A percentile compares a stretch with the other conserved stretches of the same genome.
Conservation (phyloP, 2,329 filamentous ascomycete species). For the Trichoderma sp. region DNA sequence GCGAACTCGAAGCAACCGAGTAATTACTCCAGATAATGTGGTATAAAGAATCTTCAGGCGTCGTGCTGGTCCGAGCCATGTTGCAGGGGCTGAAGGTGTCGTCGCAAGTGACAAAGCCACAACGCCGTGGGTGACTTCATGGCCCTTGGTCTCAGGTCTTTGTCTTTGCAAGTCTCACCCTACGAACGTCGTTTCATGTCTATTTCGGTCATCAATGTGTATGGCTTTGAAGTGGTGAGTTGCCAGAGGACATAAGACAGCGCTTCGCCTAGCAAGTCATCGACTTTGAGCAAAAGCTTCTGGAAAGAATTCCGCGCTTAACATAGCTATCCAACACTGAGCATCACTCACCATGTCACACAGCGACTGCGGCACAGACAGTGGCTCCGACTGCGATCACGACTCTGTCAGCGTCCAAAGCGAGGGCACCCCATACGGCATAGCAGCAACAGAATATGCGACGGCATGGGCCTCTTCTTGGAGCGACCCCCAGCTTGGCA, state of each 20-base stretch:
- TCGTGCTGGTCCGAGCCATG: background rate
- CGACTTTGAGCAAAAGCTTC: too few relatives aligned
- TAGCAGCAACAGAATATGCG: conserved; percentile 37
- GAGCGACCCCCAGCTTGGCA: conserved; percentile 33
- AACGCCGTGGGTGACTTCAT: too few relatives aligned
- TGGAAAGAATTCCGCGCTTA: too few relatives aligned
- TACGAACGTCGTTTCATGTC: too few relatives aligned
- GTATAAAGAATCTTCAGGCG: background rate
- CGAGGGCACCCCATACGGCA: conserved; percentile 10
- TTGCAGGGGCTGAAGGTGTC: too few relatives aligned
- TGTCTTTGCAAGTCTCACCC: background rate
- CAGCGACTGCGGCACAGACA: background rate
- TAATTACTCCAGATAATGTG: accelerated
- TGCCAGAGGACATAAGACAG: background rate
- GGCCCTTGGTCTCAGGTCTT: background rate
- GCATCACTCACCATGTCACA: background rate
- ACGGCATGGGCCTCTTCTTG: conserved; percentile 36
- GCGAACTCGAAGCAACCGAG: too few relatives aligned
- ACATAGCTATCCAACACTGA: too few relatives aligned
- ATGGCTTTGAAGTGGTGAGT: background rate
- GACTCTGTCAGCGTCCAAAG: background rate
- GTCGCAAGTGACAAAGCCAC: background rate
- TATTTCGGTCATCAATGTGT: too few relatives aligned
- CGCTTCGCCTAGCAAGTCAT: background rate
- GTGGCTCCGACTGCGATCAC: background rate